phyloP scores from a whole-genome alignment of 805 yeast genomes.

The Blastobotrys robertii region DNA sequence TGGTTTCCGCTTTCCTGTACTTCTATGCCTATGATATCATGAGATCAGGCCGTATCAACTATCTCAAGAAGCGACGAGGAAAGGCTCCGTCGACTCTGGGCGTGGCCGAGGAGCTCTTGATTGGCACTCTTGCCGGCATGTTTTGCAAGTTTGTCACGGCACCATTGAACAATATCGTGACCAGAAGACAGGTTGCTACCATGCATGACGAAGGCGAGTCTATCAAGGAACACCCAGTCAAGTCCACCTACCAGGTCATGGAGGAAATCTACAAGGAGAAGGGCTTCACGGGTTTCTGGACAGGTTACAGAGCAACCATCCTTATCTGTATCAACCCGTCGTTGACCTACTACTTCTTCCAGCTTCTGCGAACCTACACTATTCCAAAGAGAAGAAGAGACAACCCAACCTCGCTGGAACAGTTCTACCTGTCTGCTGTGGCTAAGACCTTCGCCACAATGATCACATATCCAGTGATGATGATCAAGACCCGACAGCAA shows the following conservation, averaged over 20 bases:
- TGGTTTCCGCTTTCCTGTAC: constrained; percentile 25
- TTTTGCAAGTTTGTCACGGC: constrained; percentile 25
- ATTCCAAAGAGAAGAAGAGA: constrained; percentile 18
- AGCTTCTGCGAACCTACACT: constrained; percentile 15
- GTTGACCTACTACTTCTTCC: constrained; percentile 28
- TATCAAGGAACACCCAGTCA: neutral
- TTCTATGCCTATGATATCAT: constrained; percentile 25
- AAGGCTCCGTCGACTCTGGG: constrained; percentile 21
- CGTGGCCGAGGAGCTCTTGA: constrained; percentile 22
- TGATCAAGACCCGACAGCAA: constrained; percentile 64
- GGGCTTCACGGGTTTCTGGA: constrained; percentile 27
- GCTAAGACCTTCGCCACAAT: constrained; percentile 61
- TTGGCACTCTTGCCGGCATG: constrained; percentile 26
- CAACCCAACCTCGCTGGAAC: constrained; percentile 33
- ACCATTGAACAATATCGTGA: constrained; percentile 25
- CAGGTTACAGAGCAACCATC: constrained; percentile 25
- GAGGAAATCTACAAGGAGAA: constrained; percentile 20
- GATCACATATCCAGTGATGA: constrained; percentile 69
- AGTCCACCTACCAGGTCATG: constrained; percentile 10
- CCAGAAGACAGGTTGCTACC: constrained; percentile 18
- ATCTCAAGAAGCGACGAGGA: constrained; percentile 14
- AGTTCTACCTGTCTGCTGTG: constrained; percentile 53
- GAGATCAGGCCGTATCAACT: constrained; percentile 17
- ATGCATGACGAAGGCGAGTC: neutral
- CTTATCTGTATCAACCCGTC: constrained; percentile 25